Percentiles rank a stretch among this genome's conserved stretches.
Conservation (phyloP, 768 basidiomycete species). For the Macrolepiota albuminosa region DNA sequence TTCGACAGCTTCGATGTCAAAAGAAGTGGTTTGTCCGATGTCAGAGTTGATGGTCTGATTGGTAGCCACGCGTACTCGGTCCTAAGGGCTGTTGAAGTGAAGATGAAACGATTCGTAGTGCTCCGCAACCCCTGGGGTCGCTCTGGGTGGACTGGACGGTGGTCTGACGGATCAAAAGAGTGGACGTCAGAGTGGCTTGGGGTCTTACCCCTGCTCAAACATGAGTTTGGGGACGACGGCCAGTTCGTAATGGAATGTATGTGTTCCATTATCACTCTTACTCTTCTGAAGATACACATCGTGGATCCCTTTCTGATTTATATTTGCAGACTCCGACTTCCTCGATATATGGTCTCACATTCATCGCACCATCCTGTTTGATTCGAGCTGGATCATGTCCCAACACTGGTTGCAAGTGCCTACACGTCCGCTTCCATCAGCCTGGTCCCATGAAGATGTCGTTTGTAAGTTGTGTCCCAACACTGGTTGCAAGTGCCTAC, state of each 20-base stretch:
- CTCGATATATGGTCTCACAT: constrained; percentile 41
- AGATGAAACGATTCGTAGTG: constrained; percentile 38
- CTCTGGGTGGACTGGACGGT: constrained; percentile 36
- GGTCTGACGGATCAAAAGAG: constrained; percentile 39
- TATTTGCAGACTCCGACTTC: constrained; percentile 39
- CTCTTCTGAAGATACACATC: not conserved
- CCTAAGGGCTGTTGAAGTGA: constrained; percentile 33
- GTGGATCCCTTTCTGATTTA: not conserved
- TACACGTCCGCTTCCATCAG: constrained; percentile 35
- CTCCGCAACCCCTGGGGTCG: constrained; percentile 41
- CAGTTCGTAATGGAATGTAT: constrained; percentile 40
- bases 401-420: constrained; percentile 46
- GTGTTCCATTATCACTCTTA: not conserved
- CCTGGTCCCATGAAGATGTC: constrained; percentile 52
- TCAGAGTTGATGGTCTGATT: constrained; percentile 26
- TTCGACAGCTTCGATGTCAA: constrained; percentile 30
- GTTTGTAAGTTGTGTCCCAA: constrained; percentile 44
- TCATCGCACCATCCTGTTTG: constrained; percentile 45
- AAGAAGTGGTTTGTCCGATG: constrained; percentile 20
- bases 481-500: constrained; percentile 44
- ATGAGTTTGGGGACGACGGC: constrained; percentile 37
- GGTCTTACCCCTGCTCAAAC: constrained; percentile 27
- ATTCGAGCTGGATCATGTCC: constrained; percentile 45
- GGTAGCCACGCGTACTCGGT: constrained; percentile 40
- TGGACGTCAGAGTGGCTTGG: constrained; percentile 38